phyloP scores from a whole-genome alignment of 176 grass and related monocot species.

The Oryza nivara region DNA sequence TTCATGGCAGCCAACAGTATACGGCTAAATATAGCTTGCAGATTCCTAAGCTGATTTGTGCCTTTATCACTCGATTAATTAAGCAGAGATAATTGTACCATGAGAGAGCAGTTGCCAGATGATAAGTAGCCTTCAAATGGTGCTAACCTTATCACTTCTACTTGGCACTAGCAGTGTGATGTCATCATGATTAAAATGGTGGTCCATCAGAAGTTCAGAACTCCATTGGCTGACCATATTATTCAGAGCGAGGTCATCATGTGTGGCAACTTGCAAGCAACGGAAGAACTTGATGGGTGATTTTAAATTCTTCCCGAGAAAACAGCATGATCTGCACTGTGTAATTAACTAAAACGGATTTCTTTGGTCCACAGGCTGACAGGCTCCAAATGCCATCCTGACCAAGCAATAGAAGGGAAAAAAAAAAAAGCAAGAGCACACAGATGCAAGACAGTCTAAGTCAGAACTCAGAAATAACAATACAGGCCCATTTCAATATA shows the following conservation, averaged over 20 bases:
- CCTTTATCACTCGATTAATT: background rate
- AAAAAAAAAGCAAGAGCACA: background rate
- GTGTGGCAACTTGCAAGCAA: background rate
- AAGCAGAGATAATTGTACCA: background rate
- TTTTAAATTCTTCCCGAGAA: slow-evolving; percentile 1
- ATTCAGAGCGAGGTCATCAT: background rate
- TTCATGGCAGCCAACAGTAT: background rate
- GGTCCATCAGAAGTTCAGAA: no score
- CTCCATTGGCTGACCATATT: background rate
- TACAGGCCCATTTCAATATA: background rate
- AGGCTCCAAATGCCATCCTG: background rate
- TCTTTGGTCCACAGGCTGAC: background rate
- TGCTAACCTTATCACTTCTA: background rate
- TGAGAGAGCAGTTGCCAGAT: background rate
- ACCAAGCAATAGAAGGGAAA: background rate
- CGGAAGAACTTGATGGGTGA: background rate
- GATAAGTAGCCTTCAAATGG: background rate
- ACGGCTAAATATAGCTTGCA: background rate
- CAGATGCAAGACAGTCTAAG: background rate
- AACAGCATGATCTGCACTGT: background rate
- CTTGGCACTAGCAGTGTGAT: no score
- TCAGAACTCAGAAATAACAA: background rate
- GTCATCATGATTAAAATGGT: no score
- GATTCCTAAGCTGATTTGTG: background rate
- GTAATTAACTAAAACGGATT: background rate